Conservation (phyloP, 306 rosid genomes). For the Prunus davidiana region DNA sequence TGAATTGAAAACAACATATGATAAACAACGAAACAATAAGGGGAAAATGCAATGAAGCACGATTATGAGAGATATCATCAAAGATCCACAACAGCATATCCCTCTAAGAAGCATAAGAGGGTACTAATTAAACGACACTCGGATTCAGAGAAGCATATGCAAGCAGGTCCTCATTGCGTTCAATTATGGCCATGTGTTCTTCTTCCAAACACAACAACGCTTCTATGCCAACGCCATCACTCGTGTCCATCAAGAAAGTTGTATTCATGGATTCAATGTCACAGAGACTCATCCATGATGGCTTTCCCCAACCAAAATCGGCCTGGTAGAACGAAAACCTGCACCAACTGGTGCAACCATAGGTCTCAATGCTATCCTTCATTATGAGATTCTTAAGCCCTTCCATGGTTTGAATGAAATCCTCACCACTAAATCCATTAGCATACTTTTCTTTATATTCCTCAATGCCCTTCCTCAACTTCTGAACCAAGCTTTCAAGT, state of each 20-base stretch:
- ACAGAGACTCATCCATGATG: neutral
- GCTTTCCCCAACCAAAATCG: constrained; percentile 12
- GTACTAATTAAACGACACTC: too few species aligned
- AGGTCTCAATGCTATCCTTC: neutral
- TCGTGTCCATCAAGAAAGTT: neutral
- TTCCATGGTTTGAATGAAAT: neutral
- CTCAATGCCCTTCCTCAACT: neutral
- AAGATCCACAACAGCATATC: too few species aligned
- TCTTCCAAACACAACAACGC: too few species aligned
- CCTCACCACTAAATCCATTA: neutral
- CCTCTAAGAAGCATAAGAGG: too few species aligned
- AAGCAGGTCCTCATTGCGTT: too few species aligned
- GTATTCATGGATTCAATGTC: neutral
- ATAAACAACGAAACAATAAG: too few species aligned
- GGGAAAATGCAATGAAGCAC: too few species aligned
- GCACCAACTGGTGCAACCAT: neutral
- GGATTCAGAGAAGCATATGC: too few species aligned
- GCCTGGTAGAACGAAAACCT: neutral
- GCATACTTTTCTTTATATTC: neutral
- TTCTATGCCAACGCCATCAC: neutral
- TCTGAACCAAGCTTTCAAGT: neutral
- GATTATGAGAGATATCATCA: too few species aligned
- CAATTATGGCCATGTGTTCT: too few species aligned
- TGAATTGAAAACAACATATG: too few species aligned
- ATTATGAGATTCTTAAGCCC: too few species aligned